phyloP scores from a whole-genome alignment of 805 yeast genomes.

The Teunomyces panamensis region DNA sequence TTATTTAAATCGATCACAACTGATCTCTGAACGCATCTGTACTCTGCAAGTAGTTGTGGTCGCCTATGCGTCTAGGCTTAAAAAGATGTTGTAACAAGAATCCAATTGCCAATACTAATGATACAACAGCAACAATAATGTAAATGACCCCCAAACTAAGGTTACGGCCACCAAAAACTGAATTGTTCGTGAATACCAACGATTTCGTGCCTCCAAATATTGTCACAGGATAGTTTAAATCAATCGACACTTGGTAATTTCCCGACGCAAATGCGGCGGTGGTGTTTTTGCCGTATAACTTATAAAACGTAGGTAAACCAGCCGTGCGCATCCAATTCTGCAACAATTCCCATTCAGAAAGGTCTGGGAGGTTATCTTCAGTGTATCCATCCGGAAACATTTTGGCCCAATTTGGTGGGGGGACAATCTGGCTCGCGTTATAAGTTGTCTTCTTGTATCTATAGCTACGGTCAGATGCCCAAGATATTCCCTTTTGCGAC shows the following conservation, averaged over 20 bases:
- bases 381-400: slow-evolving; percentile 85
- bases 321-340: slow-evolving; percentile 99
- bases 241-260: slow-evolving; percentile 64
- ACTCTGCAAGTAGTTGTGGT: slow-evolving; percentile 56
- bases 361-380: slow-evolving; percentile 72
- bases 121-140: slow-evolving; percentile 76
- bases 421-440: slow-evolving; percentile 67
- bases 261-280: slow-evolving; percentile 57
- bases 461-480: slow-evolving; percentile 69
- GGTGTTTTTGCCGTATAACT: slow-evolving; percentile 74
- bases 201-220: slow-evolving; percentile 88
- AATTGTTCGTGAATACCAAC: slow-evolving; percentile 74
- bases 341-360: slow-evolving; percentile 74
- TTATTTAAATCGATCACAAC: slow-evolving; percentile 9
- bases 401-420: slow-evolving; percentile 90
- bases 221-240: slow-evolving; percentile 76
- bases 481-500: slow-evolving; percentile 66
- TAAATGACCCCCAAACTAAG: slow-evolving; percentile 81
- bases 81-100: slow-evolving; percentile 80
- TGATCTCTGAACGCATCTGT: slow-evolving; percentile 23
- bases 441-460: slow-evolving; percentile 74
- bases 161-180: slow-evolving; percentile 86
- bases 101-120: slow-evolving; percentile 65
- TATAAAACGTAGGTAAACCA: slow-evolving; percentile 84
- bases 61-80: slow-evolving; percentile 83